A percentile compares a stretch with the other conserved stretches of the same genome.
Evolutionary conservation across 176 grass and related monocot species (phyloP).

Genomic region (Aegilops sharonensis): DNA sequence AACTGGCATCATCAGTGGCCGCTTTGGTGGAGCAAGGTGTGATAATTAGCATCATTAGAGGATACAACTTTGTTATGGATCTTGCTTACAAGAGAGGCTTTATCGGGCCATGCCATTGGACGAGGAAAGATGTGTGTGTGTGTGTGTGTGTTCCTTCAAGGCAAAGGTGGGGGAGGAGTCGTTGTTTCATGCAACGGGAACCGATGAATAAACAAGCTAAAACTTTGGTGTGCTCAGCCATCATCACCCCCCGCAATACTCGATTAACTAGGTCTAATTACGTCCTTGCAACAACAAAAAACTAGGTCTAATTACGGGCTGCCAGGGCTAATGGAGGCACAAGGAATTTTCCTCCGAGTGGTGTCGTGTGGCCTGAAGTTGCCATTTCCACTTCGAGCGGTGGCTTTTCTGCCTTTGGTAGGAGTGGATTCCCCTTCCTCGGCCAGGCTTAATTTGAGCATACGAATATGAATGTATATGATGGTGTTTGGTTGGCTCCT

Average conservation of each 20-base stretch:
- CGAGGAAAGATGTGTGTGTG: not conserved
- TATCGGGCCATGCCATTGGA: constrained; percentile 21
- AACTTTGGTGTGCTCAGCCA: too few species aligned
- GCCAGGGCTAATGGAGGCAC: constrained; percentile 23
- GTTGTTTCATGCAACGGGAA: constrained; percentile 21
- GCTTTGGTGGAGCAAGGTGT: not conserved
- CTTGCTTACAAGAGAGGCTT: constrained; percentile 33
- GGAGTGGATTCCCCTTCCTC: not conserved
- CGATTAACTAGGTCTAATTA: too few species aligned
- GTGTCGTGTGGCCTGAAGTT: not conserved
- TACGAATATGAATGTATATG: not conserved
- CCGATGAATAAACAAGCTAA: constrained; percentile 3
- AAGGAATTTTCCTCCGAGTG: not conserved
- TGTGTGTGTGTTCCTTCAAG: constrained; percentile 23
- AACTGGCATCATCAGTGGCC: not conserved
- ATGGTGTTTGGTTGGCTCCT: not conserved
- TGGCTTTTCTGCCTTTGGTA: too few species aligned
- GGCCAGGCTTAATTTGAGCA: not conserved
- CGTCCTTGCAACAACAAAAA: too few species aligned
- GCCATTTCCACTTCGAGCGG: not conserved
- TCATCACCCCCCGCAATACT: too few species aligned
- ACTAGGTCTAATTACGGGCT: not conserved
- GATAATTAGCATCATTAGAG: constrained; percentile 42
- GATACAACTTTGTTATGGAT: constrained; percentile 24
- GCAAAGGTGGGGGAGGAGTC: constrained; percentile 12